Conservation (phyloP, 257 asterid genomes). For the Leptodermis oblonga region DNA sequence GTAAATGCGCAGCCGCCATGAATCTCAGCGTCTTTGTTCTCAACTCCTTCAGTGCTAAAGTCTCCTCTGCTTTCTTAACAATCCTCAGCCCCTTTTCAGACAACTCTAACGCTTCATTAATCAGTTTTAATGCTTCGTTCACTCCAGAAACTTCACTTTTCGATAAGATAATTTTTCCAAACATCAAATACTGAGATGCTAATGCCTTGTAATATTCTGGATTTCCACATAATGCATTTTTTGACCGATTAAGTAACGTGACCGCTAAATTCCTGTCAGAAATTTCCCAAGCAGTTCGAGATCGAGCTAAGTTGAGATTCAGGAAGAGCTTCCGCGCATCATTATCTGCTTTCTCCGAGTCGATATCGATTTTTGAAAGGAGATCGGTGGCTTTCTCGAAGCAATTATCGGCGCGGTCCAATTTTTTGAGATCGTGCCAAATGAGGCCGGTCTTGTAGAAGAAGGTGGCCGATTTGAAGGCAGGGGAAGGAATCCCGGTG, state of each 20-base stretch:
- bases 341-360: slow-evolving; percentile 34
- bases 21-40: slow-evolving; percentile 78
- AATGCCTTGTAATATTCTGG: slow-evolving; percentile 55
- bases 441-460: slow-evolving; percentile 77
- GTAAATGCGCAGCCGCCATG: slow-evolving; percentile 90
- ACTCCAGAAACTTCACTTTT: slow-evolving; percentile 44
- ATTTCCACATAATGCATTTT: slow-evolving; percentile 55
- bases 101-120: slow-evolving; percentile 84
- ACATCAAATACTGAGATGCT: slow-evolving; percentile 75
- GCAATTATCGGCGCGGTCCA: slow-evolving; percentile 71
- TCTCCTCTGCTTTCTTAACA: slow-evolving; percentile 72
- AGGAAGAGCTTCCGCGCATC: slow-evolving; percentile 66
- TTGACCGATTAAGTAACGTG: slow-evolving; percentile 76
- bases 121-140: slow-evolving; percentile 76
- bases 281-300: slow-evolving; percentile 87
- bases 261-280: slow-evolving; percentile 63
- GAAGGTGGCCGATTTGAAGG: slow-evolving; percentile 67
- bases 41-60: slow-evolving; percentile 69
- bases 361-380: slow-evolving; percentile 47
- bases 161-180: slow-evolving; percentile 63
- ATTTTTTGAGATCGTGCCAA: slow-evolving; percentile 64
- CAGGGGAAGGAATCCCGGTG: slow-evolving; percentile 73
- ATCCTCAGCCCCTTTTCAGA: slow-evolving; percentile 87
- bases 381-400: slow-evolving; percentile 93
- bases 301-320: slow-evolving; percentile 71